Evolutionary conservation across 208 protist species (phyloP), one percentile per base, ranked within the genome.

Genomic region (Acanthamoeba lugdunensis): DNA sequence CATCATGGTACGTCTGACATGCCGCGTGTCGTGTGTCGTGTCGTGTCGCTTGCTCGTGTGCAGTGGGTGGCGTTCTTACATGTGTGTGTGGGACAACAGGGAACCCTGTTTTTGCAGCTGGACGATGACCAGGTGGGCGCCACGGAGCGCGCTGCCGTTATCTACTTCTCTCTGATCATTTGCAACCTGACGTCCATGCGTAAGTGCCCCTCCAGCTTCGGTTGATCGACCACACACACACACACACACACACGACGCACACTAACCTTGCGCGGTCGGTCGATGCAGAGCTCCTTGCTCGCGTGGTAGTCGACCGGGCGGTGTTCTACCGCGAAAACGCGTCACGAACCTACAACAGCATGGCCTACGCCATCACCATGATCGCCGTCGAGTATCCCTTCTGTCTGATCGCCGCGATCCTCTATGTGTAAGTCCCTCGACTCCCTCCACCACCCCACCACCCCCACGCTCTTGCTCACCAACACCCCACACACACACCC

Each of bases 101-200:
- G 85, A 8, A 91, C 85, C 5, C 85, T 91, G 37, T 91, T 91
- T 56, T 52, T 91, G 21, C 85, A 91, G 61, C 16, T 77, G 52
- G 85, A 91, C 61, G 45, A 67, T 30, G 37, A 91, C n/a, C 85
- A 91, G 41, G 85, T 33, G 16, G 85, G 61, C n/a, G 85, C 85
- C 45, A 33, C 45, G n/a, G 41, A 91, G 28, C 52, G 85, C 23
- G 85, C 85, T 21, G 85, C 61, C 1, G 61, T 73, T 9, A 91
- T 91, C 41, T 91, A 91, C 85, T 91, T 91, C 33, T 91, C 85
- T 23, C 37, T 91, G 21, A 18, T 91, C 45, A 91, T 75, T 16
- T 91, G 61, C 85, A 91, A 91, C 58, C 61, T 91, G 3, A 91
- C 45, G 14, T 67, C 85, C 61, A 75, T 91, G 37, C 58, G 85